These are phyloP conservation scores for Mycena citricolor DNA, from an alignment of 1,284 basidiomycete genomes.

Conservation along the genomic window DNA sequence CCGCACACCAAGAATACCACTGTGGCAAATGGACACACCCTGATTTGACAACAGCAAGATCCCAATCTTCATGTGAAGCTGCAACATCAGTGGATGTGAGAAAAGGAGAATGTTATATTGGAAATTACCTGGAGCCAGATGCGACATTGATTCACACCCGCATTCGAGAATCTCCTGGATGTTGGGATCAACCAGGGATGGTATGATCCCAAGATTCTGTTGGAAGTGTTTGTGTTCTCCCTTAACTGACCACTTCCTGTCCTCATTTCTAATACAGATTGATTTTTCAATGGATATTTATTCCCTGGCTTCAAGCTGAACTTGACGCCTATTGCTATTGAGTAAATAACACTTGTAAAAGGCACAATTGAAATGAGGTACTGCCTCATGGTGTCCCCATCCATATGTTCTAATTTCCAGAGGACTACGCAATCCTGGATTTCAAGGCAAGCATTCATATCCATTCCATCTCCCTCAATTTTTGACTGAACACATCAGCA, in stretches of 20 bases:
- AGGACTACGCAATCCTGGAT: constrained; percentile 6
- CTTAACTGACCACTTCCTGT: neutral
- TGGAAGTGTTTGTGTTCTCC: constrained; percentile 31
- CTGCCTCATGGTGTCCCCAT: constrained; percentile 32
- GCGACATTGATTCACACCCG: constrained; percentile 26
- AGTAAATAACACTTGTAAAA: constrained; percentile 28
- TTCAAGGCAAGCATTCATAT: constrained; percentile 5
- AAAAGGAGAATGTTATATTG: constrained; percentile 30
- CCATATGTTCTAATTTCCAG: constrained; percentile 3
- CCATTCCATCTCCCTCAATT: neutral
- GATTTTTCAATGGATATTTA: constrained; percentile 37
- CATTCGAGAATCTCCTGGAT: constrained; percentile 33
- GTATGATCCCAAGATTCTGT: constrained; percentile 31
- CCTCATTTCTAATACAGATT: constrained; percentile 25
- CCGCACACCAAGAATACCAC: constrained; percentile 33
- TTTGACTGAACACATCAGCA: neutral
- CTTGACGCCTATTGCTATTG: constrained; percentile 29
- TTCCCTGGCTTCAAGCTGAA: constrained; percentile 40
- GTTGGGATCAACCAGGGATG: constrained; percentile 29
- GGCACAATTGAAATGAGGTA: constrained; percentile 31
- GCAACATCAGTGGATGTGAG: constrained; percentile 32
- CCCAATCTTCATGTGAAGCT: constrained; percentile 29
- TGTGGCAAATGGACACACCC: constrained; percentile 33
- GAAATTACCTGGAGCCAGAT: constrained; percentile 31
- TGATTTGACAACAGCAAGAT: constrained; percentile 29